phyloP scores from a whole-genome alignment of 75 land plant genomes.

The Pinus albicaulis region DNA sequence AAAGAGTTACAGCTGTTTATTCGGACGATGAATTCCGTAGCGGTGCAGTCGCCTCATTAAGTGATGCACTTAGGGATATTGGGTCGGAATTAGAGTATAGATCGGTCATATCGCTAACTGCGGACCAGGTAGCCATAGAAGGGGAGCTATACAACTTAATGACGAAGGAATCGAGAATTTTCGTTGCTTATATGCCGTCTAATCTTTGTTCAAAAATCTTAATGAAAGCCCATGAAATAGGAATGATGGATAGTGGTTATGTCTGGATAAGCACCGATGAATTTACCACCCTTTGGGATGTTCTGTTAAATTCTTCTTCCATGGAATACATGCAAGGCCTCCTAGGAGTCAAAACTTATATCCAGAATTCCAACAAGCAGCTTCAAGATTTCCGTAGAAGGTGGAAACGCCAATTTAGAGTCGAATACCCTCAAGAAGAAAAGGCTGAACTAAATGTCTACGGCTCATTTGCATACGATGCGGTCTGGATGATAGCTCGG shows the following conservation, averaged over 20 bases:
- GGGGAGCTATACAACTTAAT: slow-evolving; percentile 31
- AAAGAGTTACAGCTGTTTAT: slow-evolving; percentile 33
- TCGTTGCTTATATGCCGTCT: slow-evolving; percentile 41
- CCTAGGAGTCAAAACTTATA: too few species aligned
- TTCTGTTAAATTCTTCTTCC: too few species aligned
- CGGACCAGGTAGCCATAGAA: slow-evolving; percentile 17
- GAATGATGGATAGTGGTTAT: slow-evolving; percentile 46
- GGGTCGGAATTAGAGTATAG: slow-evolving; percentile 24
- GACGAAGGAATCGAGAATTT: slow-evolving; percentile 47
- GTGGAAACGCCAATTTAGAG: too few species aligned
- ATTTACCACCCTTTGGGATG: background rate
- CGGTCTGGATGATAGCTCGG: too few species aligned
- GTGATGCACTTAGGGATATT: slow-evolving; percentile 24
- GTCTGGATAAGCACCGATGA: slow-evolving; percentile 56
- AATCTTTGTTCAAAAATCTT: slow-evolving; percentile 22
- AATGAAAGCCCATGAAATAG: slow-evolving; percentile 24
- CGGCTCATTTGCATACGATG: too few species aligned
- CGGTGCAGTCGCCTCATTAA: slow-evolving; percentile 27
- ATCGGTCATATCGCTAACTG: slow-evolving; percentile 26
- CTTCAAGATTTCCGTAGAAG: too few species aligned
- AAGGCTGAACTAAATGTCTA: too few species aligned
- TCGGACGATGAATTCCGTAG: slow-evolving; percentile 41
- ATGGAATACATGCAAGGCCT: too few species aligned
- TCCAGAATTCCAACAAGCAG: too few species aligned
- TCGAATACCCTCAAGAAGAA: too few species aligned